Evolutionary conservation across 2,329 filamentous ascomycete species (phyloP), one percentile per base, ranked within the genome.

Genomic region (Fusarium subtropicale): DNA sequence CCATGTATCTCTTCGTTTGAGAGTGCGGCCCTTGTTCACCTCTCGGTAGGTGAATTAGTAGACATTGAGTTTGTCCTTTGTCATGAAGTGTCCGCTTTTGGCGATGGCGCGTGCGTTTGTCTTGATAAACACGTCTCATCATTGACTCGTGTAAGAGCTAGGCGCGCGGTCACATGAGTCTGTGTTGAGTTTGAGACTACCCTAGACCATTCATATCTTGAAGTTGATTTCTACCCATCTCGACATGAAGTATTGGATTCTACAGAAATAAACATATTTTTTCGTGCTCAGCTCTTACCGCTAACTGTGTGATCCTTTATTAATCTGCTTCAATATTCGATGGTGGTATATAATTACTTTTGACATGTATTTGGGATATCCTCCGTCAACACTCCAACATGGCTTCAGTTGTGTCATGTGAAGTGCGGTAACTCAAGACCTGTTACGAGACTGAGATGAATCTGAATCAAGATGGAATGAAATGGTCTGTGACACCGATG

Each of bases 161-260:
- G 36, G 70, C 75, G 68, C 75, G 75, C 45, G 45, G 66, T 75
- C 75, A 76, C 75, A 69, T 76, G 75, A 75, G 48, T 56, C 18
- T 22, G 1, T 10, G 16, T 9, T 31, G 5, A 7, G 9, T 6
- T 9, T 33, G 31, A 24, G 12, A 3, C 4, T 66, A 66, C 63
- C 63, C 56, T 66, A 36, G 7, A 66, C 22, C 18, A 13, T 12
- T 3, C 5, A 20, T 8, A 5, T 20, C 10, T n/a, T 3, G 10
- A 41, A 5, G 4, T 7, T 30, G 24, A 12, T 16, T 28, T 34
- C 7, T 34, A 26, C 13, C 12, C 9, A 30, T 46, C 28, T 46
- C 18, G n/a, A 20, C 28, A 31, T 22, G 44, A 3, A 20, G n/a
- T 46, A 31, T 28, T 46, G 12, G 16, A 46, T 20, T 20, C 4